These are phyloP conservation scores for Suillus occidentalis DNA, from an alignment of 768 basidiomycete species.

Conservation along the genomic window DNA sequence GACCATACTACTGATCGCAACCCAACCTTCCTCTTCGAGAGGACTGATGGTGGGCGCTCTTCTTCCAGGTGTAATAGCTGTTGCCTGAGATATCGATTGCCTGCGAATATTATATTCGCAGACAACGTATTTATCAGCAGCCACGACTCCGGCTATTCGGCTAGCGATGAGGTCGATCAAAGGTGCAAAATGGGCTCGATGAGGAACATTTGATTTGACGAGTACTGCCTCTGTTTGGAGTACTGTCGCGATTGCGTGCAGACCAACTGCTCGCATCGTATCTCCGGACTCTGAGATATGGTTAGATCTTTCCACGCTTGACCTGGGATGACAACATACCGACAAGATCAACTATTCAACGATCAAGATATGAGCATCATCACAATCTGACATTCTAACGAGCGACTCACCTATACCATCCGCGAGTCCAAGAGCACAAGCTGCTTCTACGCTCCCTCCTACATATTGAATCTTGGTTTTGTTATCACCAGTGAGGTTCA, in stretches of 20 bases:
- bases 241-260: conserved; percentile 89
- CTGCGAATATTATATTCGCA: conserved; percentile 92
- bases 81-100: conserved; percentile 58
- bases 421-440: conserved; percentile 92
- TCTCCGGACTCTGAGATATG: conserved; percentile 86
- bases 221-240: conserved; percentile 89
- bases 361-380: conserved; percentile 8
- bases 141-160: conserved; percentile 90
- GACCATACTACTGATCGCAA: conserved; percentile 91
- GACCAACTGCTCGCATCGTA: conserved; percentile 97
- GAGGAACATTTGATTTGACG: conserved; percentile 72
- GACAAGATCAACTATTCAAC: conserved; percentile 71
- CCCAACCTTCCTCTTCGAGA: conserved; percentile 83
- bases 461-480: conserved; percentile 91
- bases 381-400: conserved; percentile 1
- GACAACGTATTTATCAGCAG: conserved; percentile 81
- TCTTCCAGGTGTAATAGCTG: conserved; percentile 81
- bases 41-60: conserved; percentile 86
- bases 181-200: conserved; percentile 59
- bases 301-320: neutral
- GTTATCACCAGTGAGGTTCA: conserved; percentile 51
- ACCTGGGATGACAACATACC: conserved; percentile 63
- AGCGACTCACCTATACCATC: conserved; percentile 85
- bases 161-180: conserved; percentile 71
- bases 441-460: conserved; percentile 97